A percentile compares a stretch with the other conserved stretches of the same genome.
phyloP scores from a whole-genome alignment of 176 grass and related monocot genomes.

The Typha latifolia region DNA sequence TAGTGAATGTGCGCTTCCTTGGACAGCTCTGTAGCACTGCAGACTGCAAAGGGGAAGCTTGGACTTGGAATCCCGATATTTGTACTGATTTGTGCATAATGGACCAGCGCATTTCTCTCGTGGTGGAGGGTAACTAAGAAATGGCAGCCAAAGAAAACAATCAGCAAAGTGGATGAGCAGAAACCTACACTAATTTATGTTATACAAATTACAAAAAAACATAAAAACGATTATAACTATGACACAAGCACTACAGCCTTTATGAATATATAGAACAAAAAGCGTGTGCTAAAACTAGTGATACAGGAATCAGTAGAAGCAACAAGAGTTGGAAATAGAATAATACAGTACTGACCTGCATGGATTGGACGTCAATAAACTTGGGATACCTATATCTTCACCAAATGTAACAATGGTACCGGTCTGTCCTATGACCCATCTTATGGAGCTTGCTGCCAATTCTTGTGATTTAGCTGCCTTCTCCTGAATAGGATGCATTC shows the following conservation, averaged over 20 bases:
- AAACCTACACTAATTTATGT: neutral
- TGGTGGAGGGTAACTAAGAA: slow-evolving; percentile 54
- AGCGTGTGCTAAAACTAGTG: neutral
- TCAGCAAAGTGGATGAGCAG: neutral
- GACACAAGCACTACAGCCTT: neutral
- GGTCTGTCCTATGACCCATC: slow-evolving; percentile 62
- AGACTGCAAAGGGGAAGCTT: slow-evolving; percentile 78
- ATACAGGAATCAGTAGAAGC: neutral
- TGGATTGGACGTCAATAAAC: slow-evolving; percentile 70
- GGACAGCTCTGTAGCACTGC: slow-evolving; percentile 52
- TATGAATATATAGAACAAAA: neutral
- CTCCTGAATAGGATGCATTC: slow-evolving; percentile 27
- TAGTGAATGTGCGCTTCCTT: slow-evolving; percentile 15
- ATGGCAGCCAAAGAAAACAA: neutral
- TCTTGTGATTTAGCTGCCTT: slow-evolving; percentile 38
- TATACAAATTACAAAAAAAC: neutral
- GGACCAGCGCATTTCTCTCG: slow-evolving; percentile 65
- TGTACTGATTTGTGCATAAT: slow-evolving; percentile 38
- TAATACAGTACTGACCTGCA: slow-evolving; percentile 26
- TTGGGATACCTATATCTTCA: slow-evolving; percentile 67
- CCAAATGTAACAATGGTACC: slow-evolving; percentile 67
- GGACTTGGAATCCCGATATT: slow-evolving; percentile 61
- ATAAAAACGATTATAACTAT: neutral
- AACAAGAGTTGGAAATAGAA: neutral
- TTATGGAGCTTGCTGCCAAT: slow-evolving; percentile 27